Percentiles rank a stretch among this genome's conserved stretches.
Evolutionary conservation across 768 basidiomycete genomes (phyloP).

Genomic region (Lactifluus echinatus): DNA sequence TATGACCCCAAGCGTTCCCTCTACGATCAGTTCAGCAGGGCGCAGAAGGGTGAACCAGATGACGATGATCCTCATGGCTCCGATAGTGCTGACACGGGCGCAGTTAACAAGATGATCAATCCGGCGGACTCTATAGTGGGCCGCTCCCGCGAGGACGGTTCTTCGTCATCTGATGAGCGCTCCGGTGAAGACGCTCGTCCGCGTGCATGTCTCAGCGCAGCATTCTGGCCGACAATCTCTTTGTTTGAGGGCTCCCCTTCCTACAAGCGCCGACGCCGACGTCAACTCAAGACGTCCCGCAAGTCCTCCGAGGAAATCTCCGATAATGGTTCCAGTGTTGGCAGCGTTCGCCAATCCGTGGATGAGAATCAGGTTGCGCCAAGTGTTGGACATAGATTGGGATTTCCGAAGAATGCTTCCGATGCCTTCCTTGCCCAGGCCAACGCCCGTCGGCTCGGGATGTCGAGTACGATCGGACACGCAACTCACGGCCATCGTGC

Average conservation of each 20-base stretch:
- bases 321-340: conserved; percentile 18
- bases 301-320: conserved; percentile 25
- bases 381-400: conserved; percentile 17
- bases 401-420: conserved; percentile 15
- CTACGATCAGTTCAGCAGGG: conserved; percentile 77
- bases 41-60: conserved; percentile 28
- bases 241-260: conserved; percentile 76
- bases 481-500: conserved; percentile 2
- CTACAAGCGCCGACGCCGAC: conserved; percentile 86
- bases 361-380: conserved; percentile 28
- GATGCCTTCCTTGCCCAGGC: conserved; percentile 21
- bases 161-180: conserved; percentile 19
- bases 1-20: conserved; percentile 82
- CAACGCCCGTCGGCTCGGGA: conserved; percentile 8
- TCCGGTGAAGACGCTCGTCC: conserved; percentile 21
- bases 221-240: conserved; percentile 61
- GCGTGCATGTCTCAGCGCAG: conserved; percentile 25
- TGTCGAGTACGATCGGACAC: conserved; percentile 6
- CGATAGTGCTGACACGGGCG: conserved; percentile 13
- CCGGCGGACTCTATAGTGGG: conserved; percentile 18
- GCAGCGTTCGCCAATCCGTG: conserved; percentile 12
- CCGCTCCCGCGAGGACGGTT: conserved; percentile 11
- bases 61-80: conserved; percentile 22
- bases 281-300: conserved; percentile 41
- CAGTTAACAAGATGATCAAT: conserved; percentile 20